Conservation (phyloP, 768 basidiomycete genomes). For the Pulveroboletus frians region DNA sequence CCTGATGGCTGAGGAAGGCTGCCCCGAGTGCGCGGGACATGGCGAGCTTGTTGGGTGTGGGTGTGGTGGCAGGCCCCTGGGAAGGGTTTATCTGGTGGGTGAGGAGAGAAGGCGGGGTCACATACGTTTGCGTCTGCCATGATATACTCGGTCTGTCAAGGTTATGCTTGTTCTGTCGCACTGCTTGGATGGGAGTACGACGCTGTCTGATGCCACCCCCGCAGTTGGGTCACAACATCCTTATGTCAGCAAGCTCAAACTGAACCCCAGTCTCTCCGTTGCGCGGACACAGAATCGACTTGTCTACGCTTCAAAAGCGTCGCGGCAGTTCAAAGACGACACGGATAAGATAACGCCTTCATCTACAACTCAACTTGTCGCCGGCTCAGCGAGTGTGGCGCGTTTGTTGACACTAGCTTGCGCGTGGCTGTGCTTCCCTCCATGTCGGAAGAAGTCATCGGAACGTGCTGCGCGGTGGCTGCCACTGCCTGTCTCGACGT, state of each 20-base stretch:
- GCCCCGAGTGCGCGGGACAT: constrained; percentile 87
- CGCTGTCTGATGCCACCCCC: background rate
- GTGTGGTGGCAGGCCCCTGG: constrained; percentile 22
- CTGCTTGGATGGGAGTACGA: too few species aligned
- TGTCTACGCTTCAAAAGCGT: too few species aligned
- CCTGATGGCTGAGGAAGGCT: constrained; percentile 82
- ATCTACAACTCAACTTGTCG: too few species aligned
- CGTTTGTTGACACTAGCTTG: too few species aligned
- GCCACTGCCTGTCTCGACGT: constrained; percentile 20
- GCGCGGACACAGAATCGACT: too few species aligned
- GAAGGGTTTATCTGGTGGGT: background rate
- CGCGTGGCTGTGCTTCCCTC: too few species aligned
- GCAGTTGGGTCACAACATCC: background rate
- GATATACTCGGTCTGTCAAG: background rate
- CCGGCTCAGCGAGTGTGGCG: too few species aligned
- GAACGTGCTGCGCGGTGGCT: constrained; percentile 16
- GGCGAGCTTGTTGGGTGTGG: constrained; percentile 55
- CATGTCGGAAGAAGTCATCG: background rate
- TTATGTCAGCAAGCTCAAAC: constrained; percentile 13
- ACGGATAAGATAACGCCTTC: too few species aligned
- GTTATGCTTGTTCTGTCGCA: too few species aligned
- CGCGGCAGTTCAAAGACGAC: too few species aligned
- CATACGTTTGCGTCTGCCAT: constrained; percentile 22
- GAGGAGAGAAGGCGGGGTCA: too few species aligned
- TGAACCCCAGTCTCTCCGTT: too few species aligned